phyloP scores from a whole-genome alignment of 2,329 filamentous ascomycete genomes.

The Harringtonia aguacate region DNA sequence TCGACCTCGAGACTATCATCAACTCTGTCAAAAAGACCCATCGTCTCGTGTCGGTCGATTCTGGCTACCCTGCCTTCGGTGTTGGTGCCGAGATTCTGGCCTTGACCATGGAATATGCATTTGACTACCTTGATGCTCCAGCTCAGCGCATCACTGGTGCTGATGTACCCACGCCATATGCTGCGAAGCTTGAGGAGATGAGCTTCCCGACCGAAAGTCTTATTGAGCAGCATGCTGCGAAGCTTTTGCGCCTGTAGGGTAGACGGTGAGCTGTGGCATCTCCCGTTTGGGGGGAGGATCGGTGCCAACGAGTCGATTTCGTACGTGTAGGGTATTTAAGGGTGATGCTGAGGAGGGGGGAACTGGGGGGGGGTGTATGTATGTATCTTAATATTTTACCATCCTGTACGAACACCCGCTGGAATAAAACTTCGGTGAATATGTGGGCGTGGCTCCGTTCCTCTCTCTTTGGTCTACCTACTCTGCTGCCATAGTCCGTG shows the following conservation, averaged over 20 bases:
- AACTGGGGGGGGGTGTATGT: too few relatives aligned
- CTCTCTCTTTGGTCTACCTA: background rate
- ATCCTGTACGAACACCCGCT: background rate
- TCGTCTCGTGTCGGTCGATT: constrained; percentile 84
- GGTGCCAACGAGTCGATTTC: background rate
- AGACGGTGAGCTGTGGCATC: background rate
- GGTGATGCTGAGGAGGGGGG: too few relatives aligned
- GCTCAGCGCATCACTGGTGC: constrained; percentile 91
- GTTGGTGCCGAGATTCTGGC: constrained; percentile 89
- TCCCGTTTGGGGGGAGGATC: background rate
- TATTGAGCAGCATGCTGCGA: constrained; percentile 80
- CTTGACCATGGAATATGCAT: constrained; percentile 92
- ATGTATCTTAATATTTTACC: background rate
- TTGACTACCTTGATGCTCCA: constrained; percentile 93
- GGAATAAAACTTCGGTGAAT: background rate
- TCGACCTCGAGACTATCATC: constrained; percentile 90
- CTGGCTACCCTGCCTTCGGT: constrained; percentile 91
- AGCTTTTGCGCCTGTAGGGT: constrained; percentile 60
- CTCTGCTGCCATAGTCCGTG: background rate
- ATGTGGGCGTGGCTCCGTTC: background rate
- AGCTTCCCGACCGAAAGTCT: constrained; percentile 82
- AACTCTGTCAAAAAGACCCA: constrained; percentile 99
- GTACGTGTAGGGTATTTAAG: background rate
- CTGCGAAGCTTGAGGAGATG: constrained; percentile 87
- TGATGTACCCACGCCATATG: constrained; percentile 95